phyloP scores from a whole-genome alignment of 257 asterid genomes.

The Nicotiana attenuata region DNA sequence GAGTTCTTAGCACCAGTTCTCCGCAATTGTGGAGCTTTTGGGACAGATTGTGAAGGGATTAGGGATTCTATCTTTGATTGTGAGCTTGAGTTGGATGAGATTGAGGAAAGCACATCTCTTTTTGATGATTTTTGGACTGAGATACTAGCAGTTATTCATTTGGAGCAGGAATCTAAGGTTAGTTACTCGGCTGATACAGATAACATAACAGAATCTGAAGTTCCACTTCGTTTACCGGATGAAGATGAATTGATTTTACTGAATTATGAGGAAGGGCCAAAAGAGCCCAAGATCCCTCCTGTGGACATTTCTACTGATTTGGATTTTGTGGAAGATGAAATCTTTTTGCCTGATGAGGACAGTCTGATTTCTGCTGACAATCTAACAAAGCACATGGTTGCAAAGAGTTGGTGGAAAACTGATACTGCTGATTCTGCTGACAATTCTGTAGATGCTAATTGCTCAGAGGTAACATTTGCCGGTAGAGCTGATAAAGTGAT shows the following conservation, averaged over 20 bases:
- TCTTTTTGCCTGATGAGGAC: conserved; percentile 21
- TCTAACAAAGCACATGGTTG: neutral
- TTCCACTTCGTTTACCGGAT: neutral
- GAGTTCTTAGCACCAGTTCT: conserved; percentile 16
- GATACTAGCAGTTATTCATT: conserved; percentile 35
- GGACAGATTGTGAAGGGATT: conserved; percentile 8
- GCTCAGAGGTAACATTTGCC: conserved; percentile 6
- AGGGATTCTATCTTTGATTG: neutral
- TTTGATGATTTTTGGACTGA: conserved; percentile 51
- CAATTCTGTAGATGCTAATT: conserved; percentile 19
- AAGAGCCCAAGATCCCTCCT: neutral
- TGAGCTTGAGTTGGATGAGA: conserved; percentile 12
- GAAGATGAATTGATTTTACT: conserved; percentile 6
- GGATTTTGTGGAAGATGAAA: conserved; percentile 20
- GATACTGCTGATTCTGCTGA: conserved; percentile 23
- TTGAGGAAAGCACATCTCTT: conserved; percentile 23
- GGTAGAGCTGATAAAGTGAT: conserved; percentile 6
- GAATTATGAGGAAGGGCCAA: neutral
- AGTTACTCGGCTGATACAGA: neutral
- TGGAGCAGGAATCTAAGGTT: conserved; percentile 25
- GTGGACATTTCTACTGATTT: conserved; percentile 12
- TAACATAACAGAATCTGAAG: neutral
- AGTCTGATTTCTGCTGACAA: conserved; percentile 14
- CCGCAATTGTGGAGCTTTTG: conserved; percentile 10
- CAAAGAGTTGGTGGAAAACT: neutral